phyloP scores from a whole-genome alignment of 768 basidiomycete species.

The Mrakia blollopis region DNA sequence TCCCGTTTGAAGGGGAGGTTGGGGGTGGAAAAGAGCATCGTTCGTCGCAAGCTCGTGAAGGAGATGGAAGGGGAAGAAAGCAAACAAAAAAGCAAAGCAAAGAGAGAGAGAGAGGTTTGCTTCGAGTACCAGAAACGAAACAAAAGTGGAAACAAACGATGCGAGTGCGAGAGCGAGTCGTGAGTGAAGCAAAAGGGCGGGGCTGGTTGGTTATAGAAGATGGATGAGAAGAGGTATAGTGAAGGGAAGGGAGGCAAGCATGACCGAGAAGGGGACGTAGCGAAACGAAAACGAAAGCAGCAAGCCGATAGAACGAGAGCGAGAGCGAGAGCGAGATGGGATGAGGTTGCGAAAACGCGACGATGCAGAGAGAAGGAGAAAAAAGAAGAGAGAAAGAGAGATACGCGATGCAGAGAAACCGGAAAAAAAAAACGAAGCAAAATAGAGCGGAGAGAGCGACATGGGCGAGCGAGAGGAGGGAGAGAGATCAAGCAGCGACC shows the following conservation, averaged over 20 bases:
- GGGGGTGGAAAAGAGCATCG: background rate
- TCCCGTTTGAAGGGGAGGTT: conserved; percentile 7
- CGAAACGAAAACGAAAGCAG: background rate
- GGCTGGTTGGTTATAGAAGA: background rate
- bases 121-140: background rate
- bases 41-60: background rate
- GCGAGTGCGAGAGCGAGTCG: background rate
- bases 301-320: background rate
- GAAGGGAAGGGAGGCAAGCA: background rate
- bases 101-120: background rate
- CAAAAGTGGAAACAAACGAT: too few species aligned
- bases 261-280: background rate
- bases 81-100: background rate
- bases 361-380: background rate
- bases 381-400: background rate
- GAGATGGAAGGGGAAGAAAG: background rate
- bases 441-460: too few species aligned
- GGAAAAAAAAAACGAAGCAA: background rate
- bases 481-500: background rate
- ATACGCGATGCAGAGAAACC: background rate
- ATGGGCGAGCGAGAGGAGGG: background rate
- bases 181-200: background rate
- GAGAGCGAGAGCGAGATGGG: background rate
- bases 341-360: too few species aligned
- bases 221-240: too few species aligned